Evolutionary conservation across 1,284 basidiomycete species (phyloP).

Genomic region (Psilocybe mexicana): DNA sequence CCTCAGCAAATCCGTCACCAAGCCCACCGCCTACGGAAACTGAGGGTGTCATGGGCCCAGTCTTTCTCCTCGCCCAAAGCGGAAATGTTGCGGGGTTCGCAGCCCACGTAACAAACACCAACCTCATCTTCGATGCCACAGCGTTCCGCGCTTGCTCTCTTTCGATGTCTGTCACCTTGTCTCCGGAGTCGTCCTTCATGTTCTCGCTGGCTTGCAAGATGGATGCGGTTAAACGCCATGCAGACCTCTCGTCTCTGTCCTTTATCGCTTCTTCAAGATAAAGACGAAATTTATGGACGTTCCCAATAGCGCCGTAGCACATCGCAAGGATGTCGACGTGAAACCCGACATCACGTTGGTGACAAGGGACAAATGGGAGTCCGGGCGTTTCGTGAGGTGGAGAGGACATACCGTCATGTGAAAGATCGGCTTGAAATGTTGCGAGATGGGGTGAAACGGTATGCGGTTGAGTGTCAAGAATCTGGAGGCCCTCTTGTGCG

Average conservation of each 20-base stretch:
- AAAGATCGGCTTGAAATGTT: too few relatives aligned
- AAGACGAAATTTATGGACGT: slow-evolving; percentile 34
- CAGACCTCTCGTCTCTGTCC: background rate
- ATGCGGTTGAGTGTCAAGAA: slow-evolving; percentile 21
- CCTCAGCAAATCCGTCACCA: too few relatives aligned
- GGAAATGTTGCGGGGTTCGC: slow-evolving; percentile 37
- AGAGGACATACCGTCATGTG: too few relatives aligned
- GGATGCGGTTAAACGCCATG: background rate
- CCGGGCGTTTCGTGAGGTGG: background rate
- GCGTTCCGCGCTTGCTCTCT: background rate
- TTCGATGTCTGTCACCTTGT: too few relatives aligned
- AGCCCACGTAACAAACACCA: slow-evolving; percentile 38
- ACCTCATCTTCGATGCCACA: slow-evolving; percentile 1
- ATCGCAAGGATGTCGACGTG: slow-evolving; percentile 42
- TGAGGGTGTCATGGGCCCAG: background rate
- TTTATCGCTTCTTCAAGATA: slow-evolving; percentile 19
- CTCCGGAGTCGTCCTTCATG: too few relatives aligned
- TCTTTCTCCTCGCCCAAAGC: slow-evolving; percentile 39
- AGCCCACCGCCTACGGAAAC: too few relatives aligned
- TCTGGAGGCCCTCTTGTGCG: slow-evolving; percentile 29
- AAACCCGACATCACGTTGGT: slow-evolving; percentile 21
- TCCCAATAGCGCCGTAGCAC: slow-evolving; percentile 42
- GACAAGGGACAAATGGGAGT: background rate
- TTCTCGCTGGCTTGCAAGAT: too few relatives aligned
- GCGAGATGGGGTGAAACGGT: background rate